phyloP scores from a whole-genome alignment of 2,329 filamentous ascomycete species.

The Ceratocystis ficicola region DNA sequence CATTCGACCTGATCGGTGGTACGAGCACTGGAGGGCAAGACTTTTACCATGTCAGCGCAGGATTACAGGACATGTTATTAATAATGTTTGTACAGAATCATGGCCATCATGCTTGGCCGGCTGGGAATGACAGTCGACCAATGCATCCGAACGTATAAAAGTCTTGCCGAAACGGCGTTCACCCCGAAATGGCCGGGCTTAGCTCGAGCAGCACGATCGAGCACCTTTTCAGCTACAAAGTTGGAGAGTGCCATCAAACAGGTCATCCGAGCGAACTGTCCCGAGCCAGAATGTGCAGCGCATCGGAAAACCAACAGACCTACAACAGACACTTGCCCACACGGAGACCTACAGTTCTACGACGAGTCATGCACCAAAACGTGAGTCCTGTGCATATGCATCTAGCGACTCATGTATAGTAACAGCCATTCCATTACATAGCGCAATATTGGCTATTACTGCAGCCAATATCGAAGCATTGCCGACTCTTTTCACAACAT shows the following conservation, averaged over 20 bases:
- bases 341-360: not conserved
- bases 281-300: not conserved
- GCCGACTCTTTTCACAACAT: slow-evolving; percentile 26
- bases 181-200: not conserved
- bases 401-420: not conserved
- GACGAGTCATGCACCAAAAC: not conserved
- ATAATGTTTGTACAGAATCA: not conserved
- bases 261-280: not conserved
- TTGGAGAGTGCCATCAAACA: not conserved
- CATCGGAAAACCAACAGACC: not conserved
- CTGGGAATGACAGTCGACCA: not conserved
- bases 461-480: slow-evolving; percentile 17
- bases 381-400: not conserved
- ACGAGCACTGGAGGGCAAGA: slow-evolving; percentile 27
- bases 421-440: not conserved
- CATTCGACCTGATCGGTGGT: slow-evolving; percentile 28
- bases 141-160: not conserved
- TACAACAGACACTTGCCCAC: not conserved
- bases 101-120: not conserved
- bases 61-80: slow-evolving; percentile 18
- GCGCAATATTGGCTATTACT: not conserved
- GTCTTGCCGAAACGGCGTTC: not conserved
- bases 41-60: not conserved
- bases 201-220: not conserved
- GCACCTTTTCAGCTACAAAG: not conserved